phyloP scores from a whole-genome alignment of 2,329 filamentous ascomycete genomes.

The Trichoderma gracile region DNA sequence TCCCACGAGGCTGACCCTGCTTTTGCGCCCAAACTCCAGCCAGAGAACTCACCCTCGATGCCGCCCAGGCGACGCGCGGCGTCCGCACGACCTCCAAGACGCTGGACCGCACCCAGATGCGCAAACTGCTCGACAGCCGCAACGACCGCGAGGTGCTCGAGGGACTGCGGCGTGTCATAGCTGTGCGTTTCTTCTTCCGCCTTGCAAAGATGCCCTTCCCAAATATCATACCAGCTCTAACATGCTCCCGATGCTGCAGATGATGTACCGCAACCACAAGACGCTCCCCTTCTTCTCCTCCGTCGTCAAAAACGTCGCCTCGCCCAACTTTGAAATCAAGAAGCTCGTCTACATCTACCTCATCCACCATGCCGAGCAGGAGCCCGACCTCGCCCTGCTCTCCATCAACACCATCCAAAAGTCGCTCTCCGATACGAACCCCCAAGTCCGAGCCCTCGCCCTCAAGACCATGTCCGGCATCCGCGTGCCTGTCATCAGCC shows the following conservation, averaged over 20 bases:
- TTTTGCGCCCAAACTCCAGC: slow-evolving; percentile 53
- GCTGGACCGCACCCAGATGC: slow-evolving; percentile 79
- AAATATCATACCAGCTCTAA: neutral
- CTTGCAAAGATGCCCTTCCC: neutral
- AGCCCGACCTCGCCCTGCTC: slow-evolving; percentile 90
- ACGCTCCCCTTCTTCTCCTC: slow-evolving; percentile 95
- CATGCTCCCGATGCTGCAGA: slow-evolving; percentile 51
- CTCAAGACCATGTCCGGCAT: slow-evolving; percentile 97
- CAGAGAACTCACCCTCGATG: slow-evolving; percentile 95
- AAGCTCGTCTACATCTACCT: slow-evolving; percentile 99
- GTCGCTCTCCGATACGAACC: slow-evolving; percentile 88
- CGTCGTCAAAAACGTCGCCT: slow-evolving; percentile 96
- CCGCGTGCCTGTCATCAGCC: slow-evolving; percentile 93
- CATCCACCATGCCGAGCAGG: slow-evolving; percentile 91
- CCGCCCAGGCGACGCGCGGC: slow-evolving; percentile 81
- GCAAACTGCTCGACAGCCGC: slow-evolving; percentile 91
- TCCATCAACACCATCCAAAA: slow-evolving; percentile 99
- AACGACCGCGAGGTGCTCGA: slow-evolving; percentile 92
- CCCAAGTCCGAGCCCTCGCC: slow-evolving; percentile 86
- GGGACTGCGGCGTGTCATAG: slow-evolving; percentile 82
- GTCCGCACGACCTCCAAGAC: slow-evolving; percentile 62
- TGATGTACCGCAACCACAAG: slow-evolving; percentile 91
- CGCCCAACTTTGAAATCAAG: slow-evolving; percentile 90
- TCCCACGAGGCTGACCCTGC: slow-evolving; percentile 3
- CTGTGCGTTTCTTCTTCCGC: slow-evolving; percentile 56